Evolutionary conservation across 768 basidiomycete genomes (phyloP), one percentile per base, ranked within the genome.

Genomic region (Mycena crocata): DNA sequence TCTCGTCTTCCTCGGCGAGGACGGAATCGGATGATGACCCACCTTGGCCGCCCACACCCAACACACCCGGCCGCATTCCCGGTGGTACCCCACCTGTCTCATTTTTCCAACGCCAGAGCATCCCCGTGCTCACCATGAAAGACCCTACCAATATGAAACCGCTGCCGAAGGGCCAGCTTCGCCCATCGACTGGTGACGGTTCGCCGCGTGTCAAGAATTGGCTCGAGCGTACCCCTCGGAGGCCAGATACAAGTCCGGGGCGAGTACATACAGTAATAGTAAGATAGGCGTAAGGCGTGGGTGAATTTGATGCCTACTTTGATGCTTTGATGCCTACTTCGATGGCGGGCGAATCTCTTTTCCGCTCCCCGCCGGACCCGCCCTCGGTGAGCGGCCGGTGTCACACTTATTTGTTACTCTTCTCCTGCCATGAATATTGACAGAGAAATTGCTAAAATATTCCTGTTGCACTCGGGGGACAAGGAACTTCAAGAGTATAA

Each of bases 201-300:
- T 49, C 44, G 0, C 57, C 44, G 10, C 52, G 50, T 1, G 62
- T 61, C 26, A 66, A 44, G 50, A 70, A 67, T 21, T 70, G 69
- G 69, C 62, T 70, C 2, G 69, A 70, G 37, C 64, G 69, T 13
- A 70, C 69, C 5, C 69, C 69, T 5, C 44, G 69, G n/a, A 44
- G 49, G 39, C 31, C 39, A 7, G 65, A 66, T 30, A 9, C 7
- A 7, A 21, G 48, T 14, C 4, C 49, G 2, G 44, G n/a, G n/a
- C n/a, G n/a, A n/a, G n/a, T n/a, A n/a, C n/a, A n/a, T n/a, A n/a
- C n/a, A n/a, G n/a, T n/a, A n/a, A n/a, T n/a, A n/a, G n/a, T n/a
- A n/a, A n/a, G n/a, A n/a, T n/a, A n/a, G n/a, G n/a, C n/a, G n/a
- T n/a, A n/a, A n/a, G n/a, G n/a, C n/a, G n/a, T n/a, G n/a, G n/a